These are phyloP conservation scores for Beta macrorhiza DNA, from an alignment of 179 eudicot species.

Conservation along the genomic window DNA sequence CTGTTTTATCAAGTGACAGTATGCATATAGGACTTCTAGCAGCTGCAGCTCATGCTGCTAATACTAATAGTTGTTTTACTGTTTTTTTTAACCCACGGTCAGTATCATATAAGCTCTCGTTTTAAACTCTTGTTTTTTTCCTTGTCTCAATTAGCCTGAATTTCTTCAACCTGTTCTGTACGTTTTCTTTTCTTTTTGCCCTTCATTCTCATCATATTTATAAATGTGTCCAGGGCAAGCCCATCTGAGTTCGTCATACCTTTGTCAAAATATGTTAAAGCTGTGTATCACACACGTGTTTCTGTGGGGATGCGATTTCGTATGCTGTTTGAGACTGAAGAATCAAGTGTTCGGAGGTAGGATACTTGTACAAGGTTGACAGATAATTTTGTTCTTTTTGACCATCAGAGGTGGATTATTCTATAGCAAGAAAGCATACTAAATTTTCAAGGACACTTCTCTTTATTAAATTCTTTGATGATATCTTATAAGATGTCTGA, in stretches of 20 bases:
- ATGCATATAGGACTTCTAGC: constrained; percentile 99
- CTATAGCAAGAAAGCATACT: not conserved
- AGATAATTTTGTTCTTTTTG: not conserved
- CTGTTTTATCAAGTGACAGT: constrained; percentile 97
- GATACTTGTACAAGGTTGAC: not conserved
- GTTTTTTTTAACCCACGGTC: constrained; percentile 94
- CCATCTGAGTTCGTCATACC: constrained; percentile 96
- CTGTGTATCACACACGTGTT: constrained; percentile 94
- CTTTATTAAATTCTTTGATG: not conserved
- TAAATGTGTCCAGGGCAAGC: constrained; percentile 67
- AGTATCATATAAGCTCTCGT: not conserved
- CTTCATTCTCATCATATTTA: constrained; percentile 23
- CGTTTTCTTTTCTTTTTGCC: constrained; percentile 5
- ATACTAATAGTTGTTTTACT: constrained; percentile 96
- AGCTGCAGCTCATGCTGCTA: constrained; percentile 99
- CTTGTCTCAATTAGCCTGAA: not conserved
- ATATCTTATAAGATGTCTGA: not conserved
- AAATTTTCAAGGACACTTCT: too few species aligned
- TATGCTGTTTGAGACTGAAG: constrained; percentile 99
- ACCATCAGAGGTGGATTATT: not conserved
- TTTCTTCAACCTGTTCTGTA: not conserved
- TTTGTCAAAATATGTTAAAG: constrained; percentile 86
- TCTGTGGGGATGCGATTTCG: constrained; percentile 99
- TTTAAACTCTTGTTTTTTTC: not conserved
- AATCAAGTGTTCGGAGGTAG: constrained; percentile 97